phyloP scores from a whole-genome alignment of 2,329 filamentous ascomycete species.

The Sclerotinia spermophila region DNA sequence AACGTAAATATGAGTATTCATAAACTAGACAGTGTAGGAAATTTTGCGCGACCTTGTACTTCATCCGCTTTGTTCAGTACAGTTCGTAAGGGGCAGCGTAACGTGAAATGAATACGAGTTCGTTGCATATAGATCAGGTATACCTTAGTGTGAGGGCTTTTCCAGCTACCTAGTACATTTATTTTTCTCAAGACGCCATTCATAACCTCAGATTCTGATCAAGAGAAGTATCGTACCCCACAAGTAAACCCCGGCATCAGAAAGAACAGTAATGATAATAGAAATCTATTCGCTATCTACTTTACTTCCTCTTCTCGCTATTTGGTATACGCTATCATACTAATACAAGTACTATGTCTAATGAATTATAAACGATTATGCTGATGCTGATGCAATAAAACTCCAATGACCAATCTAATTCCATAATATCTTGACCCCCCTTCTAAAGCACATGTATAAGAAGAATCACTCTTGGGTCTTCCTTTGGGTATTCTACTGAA shows the following conservation, averaged over 20 bases:
- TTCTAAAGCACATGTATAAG: background rate
- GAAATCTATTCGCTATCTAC: background rate
- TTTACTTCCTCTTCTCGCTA: background rate
- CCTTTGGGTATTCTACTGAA: background rate
- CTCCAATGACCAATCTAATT: background rate
- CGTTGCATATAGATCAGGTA: background rate
- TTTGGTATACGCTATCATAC: background rate
- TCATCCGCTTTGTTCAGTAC: background rate
- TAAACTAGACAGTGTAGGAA: background rate
- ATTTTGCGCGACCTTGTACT: no score
- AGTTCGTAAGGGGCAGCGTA: background rate
- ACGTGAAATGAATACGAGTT: background rate
- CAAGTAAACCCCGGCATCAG: background rate
- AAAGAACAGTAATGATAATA: background rate
- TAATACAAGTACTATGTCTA: background rate
- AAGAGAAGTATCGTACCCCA: background rate
- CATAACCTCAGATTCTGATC: background rate
- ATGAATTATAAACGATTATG: background rate
- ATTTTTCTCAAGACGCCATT: background rate
- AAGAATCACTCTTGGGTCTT: background rate
- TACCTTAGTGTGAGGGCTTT: background rate
- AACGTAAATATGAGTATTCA: background rate
- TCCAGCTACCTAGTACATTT: background rate
- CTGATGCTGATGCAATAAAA: background rate
- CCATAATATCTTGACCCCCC: background rate